Base-by-base conservation (phyloP, 163 green algal species). In the Botryococcus braunii region DNA sequence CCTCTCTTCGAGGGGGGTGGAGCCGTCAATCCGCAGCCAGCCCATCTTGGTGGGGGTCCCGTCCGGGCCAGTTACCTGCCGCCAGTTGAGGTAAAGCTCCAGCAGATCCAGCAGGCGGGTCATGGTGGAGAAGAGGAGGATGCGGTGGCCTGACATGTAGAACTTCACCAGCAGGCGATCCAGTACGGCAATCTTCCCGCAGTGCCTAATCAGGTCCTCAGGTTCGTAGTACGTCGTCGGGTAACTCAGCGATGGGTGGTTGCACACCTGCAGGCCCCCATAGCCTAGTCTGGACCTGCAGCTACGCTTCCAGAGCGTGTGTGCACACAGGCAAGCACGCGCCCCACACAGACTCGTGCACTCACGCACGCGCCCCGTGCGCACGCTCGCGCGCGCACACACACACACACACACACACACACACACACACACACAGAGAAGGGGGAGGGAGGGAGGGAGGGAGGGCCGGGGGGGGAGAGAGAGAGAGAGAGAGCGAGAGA, bases 121-220 rank as follows among this genome's bases (percentile, higher is more conserved):
- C 89, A 96, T 95, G 66, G 89, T 95, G 58, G 66, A 85, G 79
- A 96, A 96, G 8, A 96, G 78, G 52, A 96, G 77, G 49, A 96
- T 86, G 46, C 86, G 69, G 78, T 96, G 89, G 4, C 86, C 85
- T 13, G 77, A 84, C 32, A 82, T 62, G 34, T 82, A 78, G 59
- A 98, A 85, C 87, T 98, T 98, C 37, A 96, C 76, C 49, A 98
- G 86, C 67, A 98, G 75, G 3, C 85, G 75, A 78, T 98, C 93
- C 59, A 99, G 83, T 50, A 94, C 76, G 48, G 80, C 76, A 70
- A 99, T 80, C 83, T 99, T 99, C 74, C 94, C 94, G 78, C 92
- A 98, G 69, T 88, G 82, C 23, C 79, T 72, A 47, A 95, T 73
- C 39, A 95, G 74, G 35, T 47, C 52, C 6, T 55, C 50, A 4